Base-by-base conservation (phyloP, 2,329 filamentous ascomycete genomes). In the Colletotrichum tropicicola region DNA sequence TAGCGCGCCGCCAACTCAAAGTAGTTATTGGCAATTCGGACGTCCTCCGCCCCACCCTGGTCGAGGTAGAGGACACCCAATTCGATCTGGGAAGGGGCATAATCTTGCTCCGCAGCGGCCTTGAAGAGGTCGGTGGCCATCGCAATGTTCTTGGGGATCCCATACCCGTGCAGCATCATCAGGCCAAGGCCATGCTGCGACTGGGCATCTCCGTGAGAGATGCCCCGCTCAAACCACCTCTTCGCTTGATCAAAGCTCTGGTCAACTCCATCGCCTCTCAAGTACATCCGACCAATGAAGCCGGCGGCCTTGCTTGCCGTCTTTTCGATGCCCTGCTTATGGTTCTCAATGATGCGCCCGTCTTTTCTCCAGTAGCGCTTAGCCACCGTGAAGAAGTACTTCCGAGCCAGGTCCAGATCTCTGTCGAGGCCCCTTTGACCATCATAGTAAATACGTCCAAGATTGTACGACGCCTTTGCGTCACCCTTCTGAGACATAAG, bases 401-500 rank as follows among this genome's bases (percentile, higher is more conserved):
- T 89, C 75, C 91, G 91, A 0, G 94, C 93, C 41, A 89, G 83
- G 27, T 86, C 85, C 47, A 94, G 85, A 72, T 97, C 92, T 19
- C 89, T 86, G 55, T 91, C 89, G 43, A 97, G 82, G 1, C 89
- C 89, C 59, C 92, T 86, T 59, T 93, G 89, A 1, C 94, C 94
- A 62, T 98, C 94, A 72, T 97, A 97, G 75, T 97, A 92, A 67
- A 97, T 87, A 68, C 93, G 89, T 3, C 92, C 94, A 0, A 98
- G 82, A 67, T 92, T 94, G 72, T 94, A 94, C 0, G 93, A 95
- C 1, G 94, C 93, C 74, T 92, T 94, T 59, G 93, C 87, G 73
- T 97, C 93, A 10, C 94, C 94, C 75, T 97, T 97, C 65, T 94
- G 89, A 6, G 93, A 93, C 85, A 97, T 91, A 43, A 97, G 84